Evolutionary conservation across 352 stramenopile genomes (phyloP).

Genomic region (Pythium utonaiense): DNA sequence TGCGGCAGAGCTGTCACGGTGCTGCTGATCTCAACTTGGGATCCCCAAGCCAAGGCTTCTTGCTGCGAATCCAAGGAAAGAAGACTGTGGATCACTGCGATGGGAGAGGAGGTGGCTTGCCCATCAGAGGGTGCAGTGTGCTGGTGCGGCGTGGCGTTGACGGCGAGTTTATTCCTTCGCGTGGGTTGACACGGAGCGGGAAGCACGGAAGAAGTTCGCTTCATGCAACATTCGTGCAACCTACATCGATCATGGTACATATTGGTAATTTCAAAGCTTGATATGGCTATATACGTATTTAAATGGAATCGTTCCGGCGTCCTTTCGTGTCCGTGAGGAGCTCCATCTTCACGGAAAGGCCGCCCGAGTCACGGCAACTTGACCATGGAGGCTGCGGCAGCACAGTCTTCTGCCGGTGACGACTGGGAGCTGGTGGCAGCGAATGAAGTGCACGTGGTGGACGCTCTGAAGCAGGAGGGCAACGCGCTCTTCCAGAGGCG

Average conservation of each 20-base stretch:
- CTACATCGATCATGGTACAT: not conserved
- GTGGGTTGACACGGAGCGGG: not conserved
- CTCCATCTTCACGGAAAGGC: not conserved
- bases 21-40: too few relatives aligned
- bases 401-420: slow-evolving; percentile 1
- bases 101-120: too few relatives aligned
- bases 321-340: not conserved
- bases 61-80: too few relatives aligned
- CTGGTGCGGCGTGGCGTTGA: too few relatives aligned
- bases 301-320: not conserved
- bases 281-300: not conserved
- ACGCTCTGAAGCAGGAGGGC: slow-evolving; percentile 52
- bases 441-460: slow-evolving; percentile 26
- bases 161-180: too few relatives aligned
- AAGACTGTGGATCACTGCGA: too few relatives aligned
- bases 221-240: not conserved
- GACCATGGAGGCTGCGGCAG: slow-evolving; percentile 6
- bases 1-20: too few relatives aligned
- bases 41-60: too few relatives aligned
- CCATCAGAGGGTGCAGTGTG: too few relatives aligned
- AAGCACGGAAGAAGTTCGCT: not conserved
- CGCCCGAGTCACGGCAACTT: too few relatives aligned
- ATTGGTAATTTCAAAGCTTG: not conserved
- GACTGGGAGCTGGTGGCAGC: slow-evolving; percentile 27
- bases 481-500: slow-evolving; percentile 56